Evolutionary conservation across 257 asterid genomes (phyloP), one percentile per base, ranked within the genome.

Genomic region (Nicotiana tabacum): DNA sequence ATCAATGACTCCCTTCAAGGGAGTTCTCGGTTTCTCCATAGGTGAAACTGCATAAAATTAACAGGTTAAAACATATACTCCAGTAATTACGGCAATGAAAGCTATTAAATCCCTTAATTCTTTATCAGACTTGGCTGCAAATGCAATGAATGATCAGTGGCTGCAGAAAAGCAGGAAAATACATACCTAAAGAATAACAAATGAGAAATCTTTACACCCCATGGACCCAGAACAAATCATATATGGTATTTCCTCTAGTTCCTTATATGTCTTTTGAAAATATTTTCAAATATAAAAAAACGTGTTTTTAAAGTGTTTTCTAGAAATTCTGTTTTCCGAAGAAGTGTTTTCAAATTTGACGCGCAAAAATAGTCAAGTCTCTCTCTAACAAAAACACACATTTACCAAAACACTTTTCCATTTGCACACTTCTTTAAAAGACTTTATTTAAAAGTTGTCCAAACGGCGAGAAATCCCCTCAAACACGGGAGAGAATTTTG

Each of bases 1-100:
- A 48, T 64, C 68, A 15, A 30, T 62, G 48, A 90, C 82, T 66
- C 92, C 92, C 82, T 83, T 68, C 15, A 90, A 86, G 48, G 92
- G 91, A 86, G 85, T 77, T 29, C 60, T 77, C 48, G 81, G 66
- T 29, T 67, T 66, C 77, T 87, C 86, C 91, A 89, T 89, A 55
- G 76, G 21, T 37, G 62, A 78, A 53, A 80, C 89, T 86, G 85
- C 87, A 83, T 33, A 84, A 70, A 78, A 24, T 61, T 61, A 51
- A 80, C 53, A 33, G 12, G 76, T 70, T 51, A 77, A 32, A 65
- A 69, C 64, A 27, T 57, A 51, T 27, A 69, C 15, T 10, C 35
- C 35, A 32, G 32, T 46, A 46, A 70, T 12, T 46, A 48, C 7
- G 12, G 46, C 39, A 37, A 46, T 46, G 43, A 27, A 70, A 72